Conservation (phyloP, 306 rosid genomes). For the Neltuma alba region DNA sequence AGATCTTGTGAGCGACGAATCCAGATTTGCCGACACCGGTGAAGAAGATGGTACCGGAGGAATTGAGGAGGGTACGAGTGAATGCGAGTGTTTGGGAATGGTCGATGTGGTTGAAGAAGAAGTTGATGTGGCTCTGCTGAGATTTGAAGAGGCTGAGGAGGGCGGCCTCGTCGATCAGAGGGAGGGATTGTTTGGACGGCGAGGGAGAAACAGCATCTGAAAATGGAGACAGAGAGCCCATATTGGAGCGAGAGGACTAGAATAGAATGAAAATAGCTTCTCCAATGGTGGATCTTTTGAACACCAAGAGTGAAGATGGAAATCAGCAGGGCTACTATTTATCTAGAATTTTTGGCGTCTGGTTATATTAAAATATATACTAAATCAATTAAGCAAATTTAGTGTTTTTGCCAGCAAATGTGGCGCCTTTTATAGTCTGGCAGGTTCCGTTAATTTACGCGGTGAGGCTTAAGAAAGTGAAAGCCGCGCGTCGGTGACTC, state of each 20-base stretch:
- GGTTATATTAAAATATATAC: background rate
- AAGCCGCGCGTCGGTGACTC: background rate
- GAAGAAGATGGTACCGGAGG: slow-evolving; percentile 85
- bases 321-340: background rate
- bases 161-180: slow-evolving; percentile 56
- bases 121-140: slow-evolving; percentile 91
- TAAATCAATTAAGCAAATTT: too few species aligned
- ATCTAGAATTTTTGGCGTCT: background rate
- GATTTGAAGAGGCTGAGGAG: slow-evolving; percentile 76
- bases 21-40: slow-evolving; percentile 97
- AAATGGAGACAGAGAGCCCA: slow-evolving; percentile 52
- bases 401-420: too few species aligned
- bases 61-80: slow-evolving; percentile 68
- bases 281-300: slow-evolving; percentile 14
- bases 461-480: background rate
- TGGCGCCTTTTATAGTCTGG: background rate
- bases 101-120: slow-evolving; percentile 82
- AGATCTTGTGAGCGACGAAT: slow-evolving; percentile 94
- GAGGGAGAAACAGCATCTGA: background rate
- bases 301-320: background rate
- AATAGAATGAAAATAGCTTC: background rate
- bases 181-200: slow-evolving; percentile 23
- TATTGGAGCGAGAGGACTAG: background rate
- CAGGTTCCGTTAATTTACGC: background rate
- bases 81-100: slow-evolving; percentile 84